Conservation (phyloP, 352 stramenopile genomes). For the Phytophthora capsici region DNA sequence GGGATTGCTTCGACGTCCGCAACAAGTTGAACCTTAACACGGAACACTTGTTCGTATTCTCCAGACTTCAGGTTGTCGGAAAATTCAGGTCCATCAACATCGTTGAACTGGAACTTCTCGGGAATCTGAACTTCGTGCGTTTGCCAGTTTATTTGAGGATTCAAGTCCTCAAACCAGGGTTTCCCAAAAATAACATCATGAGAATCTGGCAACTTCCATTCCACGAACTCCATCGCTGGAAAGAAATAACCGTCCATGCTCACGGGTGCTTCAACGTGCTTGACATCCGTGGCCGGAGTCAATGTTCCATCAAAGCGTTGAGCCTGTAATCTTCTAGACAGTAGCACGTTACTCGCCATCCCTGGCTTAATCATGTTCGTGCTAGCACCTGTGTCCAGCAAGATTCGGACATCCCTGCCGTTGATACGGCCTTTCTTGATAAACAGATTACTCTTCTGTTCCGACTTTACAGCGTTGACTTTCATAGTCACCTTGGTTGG, state of each 20-base stretch:
- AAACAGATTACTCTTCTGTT: too few species aligned
- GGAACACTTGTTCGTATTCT: conserved; percentile 11
- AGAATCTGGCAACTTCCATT: conserved; percentile 14
- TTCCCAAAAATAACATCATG: conserved; percentile 27
- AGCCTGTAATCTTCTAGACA: too few species aligned
- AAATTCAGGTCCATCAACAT: conserved; percentile 15
- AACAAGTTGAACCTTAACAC: conserved; percentile 2
- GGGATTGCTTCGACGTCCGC: not conserved
- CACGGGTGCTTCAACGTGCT: conserved; percentile 13
- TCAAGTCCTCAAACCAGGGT: conserved; percentile 19
- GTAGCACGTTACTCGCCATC: too few species aligned
- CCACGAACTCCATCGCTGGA: conserved; percentile 12
- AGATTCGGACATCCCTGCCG: too few species aligned
- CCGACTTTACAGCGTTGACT: too few species aligned
- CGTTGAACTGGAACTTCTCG: conserved; percentile 1
- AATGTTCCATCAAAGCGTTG: conserved; percentile 13
- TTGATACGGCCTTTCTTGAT: too few species aligned
- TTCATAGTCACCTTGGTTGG: too few species aligned
- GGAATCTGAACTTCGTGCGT: conserved; percentile 11
- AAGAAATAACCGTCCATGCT: conserved; percentile 18
- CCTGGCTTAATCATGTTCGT: too few species aligned
- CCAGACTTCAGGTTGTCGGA: not conserved
- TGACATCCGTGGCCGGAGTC: conserved; percentile 11
- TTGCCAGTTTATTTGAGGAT: conserved; percentile 16
- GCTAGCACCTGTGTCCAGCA: too few species aligned